phyloP scores from a whole-genome alignment of 768 basidiomycete genomes.

The Suillus hirtellus region DNA sequence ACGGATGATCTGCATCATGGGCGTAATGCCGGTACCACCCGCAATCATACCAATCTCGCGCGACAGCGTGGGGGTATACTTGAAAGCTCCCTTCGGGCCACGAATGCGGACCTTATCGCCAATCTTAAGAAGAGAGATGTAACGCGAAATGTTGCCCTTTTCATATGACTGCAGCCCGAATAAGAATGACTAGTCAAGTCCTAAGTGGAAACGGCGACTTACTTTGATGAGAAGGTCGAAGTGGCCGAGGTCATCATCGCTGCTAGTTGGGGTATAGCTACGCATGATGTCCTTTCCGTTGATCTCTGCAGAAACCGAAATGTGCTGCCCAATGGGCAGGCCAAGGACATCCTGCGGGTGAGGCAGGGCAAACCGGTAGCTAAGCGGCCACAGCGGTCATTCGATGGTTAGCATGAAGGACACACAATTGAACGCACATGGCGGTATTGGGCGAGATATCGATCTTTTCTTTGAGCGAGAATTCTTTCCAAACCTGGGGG shows the following conservation, averaged over 20 bases:
- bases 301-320: slow-evolving; percentile 87
- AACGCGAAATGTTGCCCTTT: slow-evolving; percentile 93
- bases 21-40: slow-evolving; percentile 97
- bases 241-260: slow-evolving; percentile 88
- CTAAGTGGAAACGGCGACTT: slow-evolving; percentile 11
- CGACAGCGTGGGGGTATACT: slow-evolving; percentile 72
- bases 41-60: slow-evolving; percentile 93
- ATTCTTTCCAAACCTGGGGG: slow-evolving; percentile 77
- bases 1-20: slow-evolving; percentile 98
- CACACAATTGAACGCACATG: slow-evolving; percentile 52
- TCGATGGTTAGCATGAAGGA: slow-evolving; percentile 7
- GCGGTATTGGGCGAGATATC: slow-evolving; percentile 94
- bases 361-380: slow-evolving; percentile 91
- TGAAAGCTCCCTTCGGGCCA: slow-evolving; percentile 96
- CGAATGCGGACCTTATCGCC: slow-evolving; percentile 90
- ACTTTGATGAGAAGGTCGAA: slow-evolving; percentile 99
- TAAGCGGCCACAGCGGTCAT: slow-evolving; percentile 30
- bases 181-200: not conserved
- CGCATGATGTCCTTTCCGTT: slow-evolving; percentile 88
- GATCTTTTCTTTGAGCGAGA: slow-evolving; percentile 78
- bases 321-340: slow-evolving; percentile 96
- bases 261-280: slow-evolving; percentile 94
- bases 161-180: slow-evolving; percentile 75
- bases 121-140: slow-evolving; percentile 77
- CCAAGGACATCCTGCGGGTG: slow-evolving; percentile 76